Conservation (phyloP, 805 yeast genomes). For the Lipomyces chichibuensis region DNA sequence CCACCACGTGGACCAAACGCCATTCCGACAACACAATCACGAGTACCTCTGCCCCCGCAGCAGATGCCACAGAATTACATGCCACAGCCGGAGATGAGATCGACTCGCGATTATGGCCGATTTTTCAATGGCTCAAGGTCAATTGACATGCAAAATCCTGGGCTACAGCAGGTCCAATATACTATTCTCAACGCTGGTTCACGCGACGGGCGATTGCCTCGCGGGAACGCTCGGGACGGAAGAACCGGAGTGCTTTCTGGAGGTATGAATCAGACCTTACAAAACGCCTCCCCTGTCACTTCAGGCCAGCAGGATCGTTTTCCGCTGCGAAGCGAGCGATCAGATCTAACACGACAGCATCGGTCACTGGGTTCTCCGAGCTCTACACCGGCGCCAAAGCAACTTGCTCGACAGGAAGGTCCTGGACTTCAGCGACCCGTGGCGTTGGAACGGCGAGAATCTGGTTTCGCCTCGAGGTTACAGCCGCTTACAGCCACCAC, state of each 20-base stretch:
- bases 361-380: not conserved
- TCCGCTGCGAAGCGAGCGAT: not conserved
- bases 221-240: not conserved
- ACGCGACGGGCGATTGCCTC: conserved; percentile 1
- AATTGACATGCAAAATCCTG: not conserved
- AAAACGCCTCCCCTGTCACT: not conserved
- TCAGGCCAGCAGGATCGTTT: not conserved
- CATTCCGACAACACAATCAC: conserved; percentile 4
- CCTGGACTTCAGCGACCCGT: not conserved
- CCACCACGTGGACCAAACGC: conserved; percentile 6
- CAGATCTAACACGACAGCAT: not conserved
- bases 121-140: conserved; percentile 1
- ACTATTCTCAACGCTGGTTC: conserved; percentile 5
- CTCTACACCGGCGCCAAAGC: not conserved
- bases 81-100: conserved; percentile 2
- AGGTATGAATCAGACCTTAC: not conserved
- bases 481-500: not conserved
- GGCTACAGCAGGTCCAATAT: conserved; percentile 3
- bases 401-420: not conserved
- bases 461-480: not conserved
- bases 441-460: not conserved
- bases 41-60: conserved; percentile 8
- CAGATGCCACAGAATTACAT: conserved; percentile 1
- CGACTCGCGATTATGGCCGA: not conserved
- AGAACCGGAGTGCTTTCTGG: not conserved